Evolutionary conservation across 129 eudicot species (phyloP).

Genomic region (Glebionis coronaria): DNA sequence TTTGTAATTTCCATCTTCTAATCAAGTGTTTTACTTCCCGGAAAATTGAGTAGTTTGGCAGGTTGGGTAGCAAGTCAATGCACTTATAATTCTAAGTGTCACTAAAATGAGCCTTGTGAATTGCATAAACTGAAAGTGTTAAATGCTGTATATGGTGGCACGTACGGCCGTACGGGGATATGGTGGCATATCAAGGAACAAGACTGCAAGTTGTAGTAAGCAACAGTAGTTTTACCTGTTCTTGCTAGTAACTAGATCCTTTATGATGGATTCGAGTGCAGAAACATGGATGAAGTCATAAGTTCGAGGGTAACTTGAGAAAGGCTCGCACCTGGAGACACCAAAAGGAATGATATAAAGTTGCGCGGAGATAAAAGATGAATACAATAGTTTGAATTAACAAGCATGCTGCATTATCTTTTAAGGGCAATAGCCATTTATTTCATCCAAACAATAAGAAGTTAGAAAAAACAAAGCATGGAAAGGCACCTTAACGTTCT

Average conservation of each 20-base stretch:
- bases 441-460: too few species aligned
- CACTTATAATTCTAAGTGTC: too few species aligned
- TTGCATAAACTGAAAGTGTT: too few species aligned
- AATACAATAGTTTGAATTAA: not conserved
- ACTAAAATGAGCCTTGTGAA: too few species aligned
- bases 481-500: too few species aligned
- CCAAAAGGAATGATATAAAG: not conserved
- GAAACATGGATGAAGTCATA: constrained; percentile 82
- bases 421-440: not conserved
- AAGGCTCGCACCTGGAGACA: constrained; percentile 85
- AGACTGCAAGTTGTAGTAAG: not conserved
- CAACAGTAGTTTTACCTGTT: constrained; percentile 47
- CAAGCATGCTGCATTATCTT: not conserved
- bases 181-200: not conserved
- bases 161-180: too few species aligned
- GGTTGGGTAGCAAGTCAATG: too few species aligned
- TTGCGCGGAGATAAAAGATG: not conserved
- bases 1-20: too few species aligned
- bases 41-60: too few species aligned
- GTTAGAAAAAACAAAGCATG: too few species aligned
- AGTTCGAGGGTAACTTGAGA: constrained; percentile 95
- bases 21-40: too few species aligned
- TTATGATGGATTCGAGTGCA: constrained; percentile 69
- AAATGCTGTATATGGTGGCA: too few species aligned
- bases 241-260: constrained; percentile 68